phyloP scores from a whole-genome alignment of 1,139 yeast genomes.

The Candida labiduridarum region DNA sequence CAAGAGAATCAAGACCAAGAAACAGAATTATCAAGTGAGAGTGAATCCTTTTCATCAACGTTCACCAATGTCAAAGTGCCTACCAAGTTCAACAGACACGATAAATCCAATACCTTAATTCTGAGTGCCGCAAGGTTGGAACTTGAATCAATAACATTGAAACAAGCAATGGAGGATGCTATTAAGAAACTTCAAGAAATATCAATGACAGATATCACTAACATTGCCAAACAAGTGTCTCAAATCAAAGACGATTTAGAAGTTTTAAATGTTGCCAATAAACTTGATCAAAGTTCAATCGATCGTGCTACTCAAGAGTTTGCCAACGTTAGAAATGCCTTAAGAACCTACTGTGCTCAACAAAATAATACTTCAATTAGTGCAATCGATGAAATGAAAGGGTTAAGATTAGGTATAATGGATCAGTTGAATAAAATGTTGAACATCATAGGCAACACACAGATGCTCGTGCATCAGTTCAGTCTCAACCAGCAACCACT shows the following conservation, averaged over 20 bases:
- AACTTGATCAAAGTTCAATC: conserved; percentile 2
- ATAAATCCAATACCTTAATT: conserved; percentile 14
- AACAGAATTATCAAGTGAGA: conserved; percentile 26
- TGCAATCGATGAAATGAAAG: background rate
- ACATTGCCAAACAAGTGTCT: background rate
- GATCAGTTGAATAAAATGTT: conserved; percentile 1
- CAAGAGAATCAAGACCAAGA: conserved; percentile 14
- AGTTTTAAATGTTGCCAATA: background rate
- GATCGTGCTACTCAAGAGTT: conserved; percentile 4
- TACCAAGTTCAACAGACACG: background rate
- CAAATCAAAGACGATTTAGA: conserved; percentile 5
- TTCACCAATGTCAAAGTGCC: conserved; percentile 8
- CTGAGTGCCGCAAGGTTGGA: conserved; percentile 38
- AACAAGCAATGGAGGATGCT: conserved; percentile 18
- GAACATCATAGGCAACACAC: conserved; percentile 1
- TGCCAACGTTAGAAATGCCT: background rate
- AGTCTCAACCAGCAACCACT: background rate
- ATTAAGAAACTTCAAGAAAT: conserved; percentile 3
- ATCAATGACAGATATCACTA: background rate
- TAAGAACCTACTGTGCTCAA: background rate
- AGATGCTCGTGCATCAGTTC: background rate
- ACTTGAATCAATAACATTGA: conserved; percentile 33
- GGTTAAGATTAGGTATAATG: background rate
- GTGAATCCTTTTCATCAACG: conserved; percentile 13
- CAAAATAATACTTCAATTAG: background rate